A percentile compares a stretch with the other conserved stretches of the same genome.
These are phyloP conservation scores for Esteya vermicola DNA, from an alignment of 2,329 filamentous ascomycete genomes.

Conservation along the genomic window DNA sequence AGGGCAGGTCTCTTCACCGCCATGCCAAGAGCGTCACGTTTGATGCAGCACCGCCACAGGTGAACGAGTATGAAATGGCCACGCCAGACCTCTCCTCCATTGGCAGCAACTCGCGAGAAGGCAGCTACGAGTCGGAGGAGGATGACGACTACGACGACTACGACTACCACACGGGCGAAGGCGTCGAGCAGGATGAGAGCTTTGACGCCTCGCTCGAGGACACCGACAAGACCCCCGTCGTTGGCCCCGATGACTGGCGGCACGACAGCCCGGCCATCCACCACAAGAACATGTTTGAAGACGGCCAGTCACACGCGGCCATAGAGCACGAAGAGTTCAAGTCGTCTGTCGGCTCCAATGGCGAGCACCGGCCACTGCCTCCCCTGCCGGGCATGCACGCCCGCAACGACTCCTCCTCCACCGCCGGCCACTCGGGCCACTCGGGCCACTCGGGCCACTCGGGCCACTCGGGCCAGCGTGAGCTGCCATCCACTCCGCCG, in stretches of 20 bases:
- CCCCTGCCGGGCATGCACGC: conserved; percentile 56
- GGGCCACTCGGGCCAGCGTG: conserved; percentile 42
- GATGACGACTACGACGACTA: conserved; percentile 52
- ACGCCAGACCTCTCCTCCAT: conserved; percentile 92
- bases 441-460: conserved; percentile 57
- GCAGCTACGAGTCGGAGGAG: conserved; percentile 79
- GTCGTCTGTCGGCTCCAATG: conserved; percentile 64
- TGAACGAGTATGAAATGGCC: conserved; percentile 97
- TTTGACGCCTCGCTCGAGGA: conserved; percentile 94
- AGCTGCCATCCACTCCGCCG: conserved; percentile 59
- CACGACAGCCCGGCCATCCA: conserved; percentile 42
- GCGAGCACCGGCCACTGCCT: conserved; percentile 71
- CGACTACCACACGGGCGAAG: conserved; percentile 35
- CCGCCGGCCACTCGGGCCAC: conserved; percentile 51
- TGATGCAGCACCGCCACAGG: conserved; percentile 78
- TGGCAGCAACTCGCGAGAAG: conserved; percentile 78
- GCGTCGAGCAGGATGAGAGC: conserved; percentile 62
- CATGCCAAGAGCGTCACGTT: conserved; percentile 97
- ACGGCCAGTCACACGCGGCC: conserved; percentile 38
- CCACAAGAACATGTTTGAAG: conserved; percentile 49
- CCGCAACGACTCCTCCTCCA: conserved; percentile 37
- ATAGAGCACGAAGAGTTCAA: conserved; percentile 47
- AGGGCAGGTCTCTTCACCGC: conserved; percentile 57
- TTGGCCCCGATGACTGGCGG: conserved; percentile 93
- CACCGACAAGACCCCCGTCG: conserved; percentile 91